Evolutionary conservation across 148 eudicot species (phyloP).

Genomic region (Persicaria tinctoria): DNA sequence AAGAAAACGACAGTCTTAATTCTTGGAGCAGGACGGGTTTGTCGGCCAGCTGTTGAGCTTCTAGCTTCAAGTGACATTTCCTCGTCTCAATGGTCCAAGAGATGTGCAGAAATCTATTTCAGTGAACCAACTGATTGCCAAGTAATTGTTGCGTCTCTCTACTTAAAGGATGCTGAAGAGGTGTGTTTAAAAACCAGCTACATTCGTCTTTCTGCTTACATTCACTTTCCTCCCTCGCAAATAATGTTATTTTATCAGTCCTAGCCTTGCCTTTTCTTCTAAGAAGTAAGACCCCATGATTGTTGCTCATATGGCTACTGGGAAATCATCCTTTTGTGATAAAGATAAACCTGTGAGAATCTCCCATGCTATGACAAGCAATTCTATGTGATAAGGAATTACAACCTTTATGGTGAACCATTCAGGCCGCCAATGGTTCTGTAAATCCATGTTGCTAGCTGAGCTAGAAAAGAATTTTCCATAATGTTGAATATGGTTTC

Average conservation of each 20-base stretch:
- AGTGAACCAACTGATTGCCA: conserved; percentile 48
- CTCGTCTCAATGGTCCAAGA: conserved; percentile 35
- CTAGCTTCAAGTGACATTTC: conserved; percentile 55
- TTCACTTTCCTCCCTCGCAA: neutral
- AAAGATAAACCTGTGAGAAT: neutral
- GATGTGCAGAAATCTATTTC: conserved; percentile 32
- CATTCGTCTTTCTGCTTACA: neutral
- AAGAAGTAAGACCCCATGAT: neutral
- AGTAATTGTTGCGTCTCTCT: conserved; percentile 88
- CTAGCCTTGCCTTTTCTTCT: neutral
- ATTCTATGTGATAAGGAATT: neutral
- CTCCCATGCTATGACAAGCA: neutral
- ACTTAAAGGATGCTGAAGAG: conserved; percentile 85
- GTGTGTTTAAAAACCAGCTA: conserved; percentile 19
- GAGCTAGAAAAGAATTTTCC: neutral
- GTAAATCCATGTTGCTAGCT: neutral
- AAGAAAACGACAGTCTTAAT: conserved; percentile 54
- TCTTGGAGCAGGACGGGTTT: conserved; percentile 98
- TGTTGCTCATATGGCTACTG: neutral
- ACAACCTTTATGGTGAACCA: neutral
- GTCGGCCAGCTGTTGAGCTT: conserved; percentile 88
- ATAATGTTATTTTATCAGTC: neutral
- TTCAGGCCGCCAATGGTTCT: neutral
- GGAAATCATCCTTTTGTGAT: neutral
- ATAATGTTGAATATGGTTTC: neutral